These are phyloP conservation scores for Psilocybe cyanescens DNA, from an alignment of 768 basidiomycete genomes.

Conservation along the genomic window DNA sequence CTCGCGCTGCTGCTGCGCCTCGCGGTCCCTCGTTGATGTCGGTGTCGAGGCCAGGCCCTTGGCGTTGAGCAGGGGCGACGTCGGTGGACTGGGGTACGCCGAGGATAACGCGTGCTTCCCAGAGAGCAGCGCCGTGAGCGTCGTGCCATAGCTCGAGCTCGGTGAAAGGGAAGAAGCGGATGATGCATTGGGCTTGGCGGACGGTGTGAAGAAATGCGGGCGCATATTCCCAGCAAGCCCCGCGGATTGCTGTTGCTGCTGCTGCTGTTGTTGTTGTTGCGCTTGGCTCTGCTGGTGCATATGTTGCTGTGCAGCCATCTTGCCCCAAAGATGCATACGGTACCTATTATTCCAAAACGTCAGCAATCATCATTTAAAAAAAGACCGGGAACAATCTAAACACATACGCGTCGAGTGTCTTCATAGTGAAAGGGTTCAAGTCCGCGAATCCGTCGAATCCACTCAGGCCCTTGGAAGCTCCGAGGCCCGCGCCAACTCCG, in stretches of 20 bases:
- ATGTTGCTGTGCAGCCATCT: conserved; percentile 80
- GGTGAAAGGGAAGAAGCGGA: not conserved
- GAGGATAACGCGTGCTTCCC: conserved; percentile 46
- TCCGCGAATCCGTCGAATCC: conserved; percentile 83
- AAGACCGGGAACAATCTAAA: conserved; percentile 10
- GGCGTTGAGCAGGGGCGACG: conserved; percentile 39
- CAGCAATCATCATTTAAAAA: conserved; percentile 6
- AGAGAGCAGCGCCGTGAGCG: conserved; percentile 40
- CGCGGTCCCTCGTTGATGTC: conserved; percentile 9
- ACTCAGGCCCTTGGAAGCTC: conserved; percentile 27
- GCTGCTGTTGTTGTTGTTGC: conserved; percentile 27
- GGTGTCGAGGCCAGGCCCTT: conserved; percentile 25
- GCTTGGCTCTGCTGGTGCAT: conserved; percentile 41
- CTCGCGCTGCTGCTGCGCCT: conserved; percentile 20
- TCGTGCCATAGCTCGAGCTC: conserved; percentile 18
- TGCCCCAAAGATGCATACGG: conserved; percentile 91
- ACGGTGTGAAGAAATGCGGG: conserved; percentile 36
- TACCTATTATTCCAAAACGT: conserved; percentile 43
- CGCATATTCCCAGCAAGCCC: conserved; percentile 47
- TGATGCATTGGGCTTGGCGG: conserved; percentile 19
- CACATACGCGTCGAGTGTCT: conserved; percentile 79
- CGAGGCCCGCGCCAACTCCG: conserved; percentile 15
- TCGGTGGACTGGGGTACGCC: conserved; percentile 46
- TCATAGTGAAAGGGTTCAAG: conserved; percentile 83
- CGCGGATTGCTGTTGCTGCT: conserved; percentile 25